Evolutionary conservation across 192 early-diverging fungal genomes (phyloP), one percentile per base, ranked within the genome.

Genomic region (Coemansia sp.): DNA sequence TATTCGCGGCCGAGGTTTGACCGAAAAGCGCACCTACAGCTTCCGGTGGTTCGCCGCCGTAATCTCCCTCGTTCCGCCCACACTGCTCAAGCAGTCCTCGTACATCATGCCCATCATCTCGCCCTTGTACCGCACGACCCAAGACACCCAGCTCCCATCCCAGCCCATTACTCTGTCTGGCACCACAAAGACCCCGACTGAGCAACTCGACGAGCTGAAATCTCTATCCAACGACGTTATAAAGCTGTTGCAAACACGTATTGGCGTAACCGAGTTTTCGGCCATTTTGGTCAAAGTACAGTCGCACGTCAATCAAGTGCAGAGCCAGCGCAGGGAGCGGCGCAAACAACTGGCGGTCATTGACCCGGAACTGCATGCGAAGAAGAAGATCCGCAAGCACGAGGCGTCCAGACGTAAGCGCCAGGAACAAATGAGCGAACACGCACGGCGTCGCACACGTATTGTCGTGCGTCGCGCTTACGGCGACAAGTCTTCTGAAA

Each of bases 41-140:
- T 98, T 94, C 82, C 87, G 94, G 65, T 94, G 88, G 86, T 94
- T 93, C 82, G 96, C 94, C 26, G 94, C 94, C 9, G 87, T 96
- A 69, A 74, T 84, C 25, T 84, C 84, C 14, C 76, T 85, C n/a
- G 76, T 96, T 10, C 82, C 84, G 2, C 40, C 84, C 10, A 57
- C 77, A 1, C 75, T 88, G 15, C 69, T 91, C 23, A 57, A 63
- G 21, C 67, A 87, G 46, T 57, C 69, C n/a, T 68, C 84, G 2
- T 93, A 91, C 61, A 62, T 96, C 25, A 71, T 82, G 61, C 72
- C 88, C 1, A 89, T 94, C 22, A 78, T 96, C 21, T 79, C 89
- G 0, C 86, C 91, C 17, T 82, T 96, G 8, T 97, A 92, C 69
- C 89, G 90, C 59, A 90, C 89, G 7, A 78, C 90, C 12, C 84